These are phyloP conservation scores for Coleophoma eucalyptorum DNA, from an alignment of 2,329 filamentous ascomycete species.

Conservation along the genomic window DNA sequence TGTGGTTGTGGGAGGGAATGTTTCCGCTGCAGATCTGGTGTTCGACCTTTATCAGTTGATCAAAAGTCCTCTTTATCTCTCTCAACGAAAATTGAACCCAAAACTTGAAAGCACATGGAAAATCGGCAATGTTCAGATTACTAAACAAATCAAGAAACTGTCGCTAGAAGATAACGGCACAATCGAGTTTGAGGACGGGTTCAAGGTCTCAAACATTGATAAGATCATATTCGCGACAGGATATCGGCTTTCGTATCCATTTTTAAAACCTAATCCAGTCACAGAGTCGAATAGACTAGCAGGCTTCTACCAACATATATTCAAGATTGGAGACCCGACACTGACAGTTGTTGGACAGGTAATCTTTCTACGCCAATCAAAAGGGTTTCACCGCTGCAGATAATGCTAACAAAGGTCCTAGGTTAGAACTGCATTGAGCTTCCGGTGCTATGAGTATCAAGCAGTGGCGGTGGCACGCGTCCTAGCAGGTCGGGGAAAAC, in stretches of 20 bases:
- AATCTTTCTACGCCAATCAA: conserved; percentile 7
- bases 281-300: conserved; percentile 45
- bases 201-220: conserved; percentile 47
- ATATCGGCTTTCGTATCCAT: conserved; percentile 58
- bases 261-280: conserved; percentile 40
- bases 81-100: too few species aligned
- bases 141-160: too few species aligned
- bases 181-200: conserved; percentile 53
- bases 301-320: conserved; percentile 51
- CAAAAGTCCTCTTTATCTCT: too few species aligned
- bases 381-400: too few species aligned
- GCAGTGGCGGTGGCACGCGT: conserved; percentile 55
- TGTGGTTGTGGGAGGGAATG: too few species aligned
- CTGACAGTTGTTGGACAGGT: conserved; percentile 55
- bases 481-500: conserved; percentile 41
- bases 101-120: too few species aligned
- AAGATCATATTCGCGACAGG: conserved; percentile 62
- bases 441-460: conserved; percentile 65
- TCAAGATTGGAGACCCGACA: conserved; percentile 47
- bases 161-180: conserved; percentile 19
- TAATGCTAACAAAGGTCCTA: too few species aligned
- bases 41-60: too few species aligned
- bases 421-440: conserved; percentile 47
- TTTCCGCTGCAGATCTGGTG: too few species aligned
- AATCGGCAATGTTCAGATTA: too few species aligned